Base-by-base conservation (phyloP, 2,329 filamentous ascomycete species). In the Chaetomium strumarium region DNA sequence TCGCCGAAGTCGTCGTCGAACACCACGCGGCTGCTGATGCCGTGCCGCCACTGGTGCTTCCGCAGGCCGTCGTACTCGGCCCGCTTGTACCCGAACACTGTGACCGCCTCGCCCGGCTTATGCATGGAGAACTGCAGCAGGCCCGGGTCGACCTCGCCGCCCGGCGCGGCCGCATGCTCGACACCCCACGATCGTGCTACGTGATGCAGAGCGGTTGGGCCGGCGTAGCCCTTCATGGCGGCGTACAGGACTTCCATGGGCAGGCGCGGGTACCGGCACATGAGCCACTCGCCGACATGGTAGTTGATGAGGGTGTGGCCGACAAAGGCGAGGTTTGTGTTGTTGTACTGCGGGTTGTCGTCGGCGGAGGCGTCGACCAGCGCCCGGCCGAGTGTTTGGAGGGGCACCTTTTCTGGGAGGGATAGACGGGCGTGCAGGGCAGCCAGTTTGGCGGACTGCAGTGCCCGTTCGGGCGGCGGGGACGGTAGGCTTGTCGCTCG, bases 121-220 rank as follows among this genome's bases (percentile, higher is more conserved):
- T 77, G 69, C 66, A 71, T 71, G 71, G 72, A 73, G 76, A 90
- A 95, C 67, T 97, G 93, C 55, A 99, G 75, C 49, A 95, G 75
- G 6, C 92, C 93, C 0, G 91, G 85, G 67, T 99, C 93, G 51
- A 97, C 91, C 72, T 97, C 92, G 54, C 82, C 82, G 46, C 92
- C 93, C 0, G 93, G 93, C 17, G 83, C 85, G 11, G 87, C 88
- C n/a, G 89, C 92, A 40, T 77, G 73, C 68, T 97, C 92, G 14
- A 97, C 83, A 71, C 93, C 93, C 93, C 93, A 99, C 72, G 93
- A 87, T 57, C 79, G 75, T 14, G 88, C 83, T 59, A 97, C 79
- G 17, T 83, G 76, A 47, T 84, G 75, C 43, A 97, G 77, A 1
- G 91, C 84, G 60, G 83, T 81, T 6, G 82, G 79, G 5, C 93